A percentile compares a stretch with the other conserved stretches of the same genome.
These are phyloP conservation scores for Galeopsis tetrahit DNA, from an alignment of 257 asterid species.

Conservation along the genomic window DNA sequence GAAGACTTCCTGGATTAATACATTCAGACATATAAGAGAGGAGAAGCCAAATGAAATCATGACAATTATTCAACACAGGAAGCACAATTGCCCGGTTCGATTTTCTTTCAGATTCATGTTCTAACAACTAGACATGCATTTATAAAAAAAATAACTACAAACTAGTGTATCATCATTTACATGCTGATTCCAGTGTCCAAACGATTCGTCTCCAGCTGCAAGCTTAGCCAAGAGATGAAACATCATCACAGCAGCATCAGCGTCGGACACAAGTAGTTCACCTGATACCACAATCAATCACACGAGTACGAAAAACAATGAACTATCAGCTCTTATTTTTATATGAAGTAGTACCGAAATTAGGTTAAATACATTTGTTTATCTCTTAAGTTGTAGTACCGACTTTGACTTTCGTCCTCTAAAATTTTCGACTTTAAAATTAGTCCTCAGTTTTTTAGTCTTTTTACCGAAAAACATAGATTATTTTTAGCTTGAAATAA, in stretches of 20 bases:
- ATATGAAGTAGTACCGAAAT: not conserved
- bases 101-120: constrained; percentile 9
- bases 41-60: not conserved
- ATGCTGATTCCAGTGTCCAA: constrained; percentile 26
- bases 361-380: no score
- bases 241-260: constrained; percentile 8
- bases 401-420: no score
- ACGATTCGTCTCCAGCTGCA: constrained; percentile 13
- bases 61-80: constrained; percentile 29
- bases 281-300: constrained; percentile 33
- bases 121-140: constrained; percentile 20
- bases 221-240: not conserved
- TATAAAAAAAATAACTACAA: constrained; percentile 28
- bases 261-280: not conserved
- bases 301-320: not conserved
- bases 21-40: not conserved
- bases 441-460: no score
- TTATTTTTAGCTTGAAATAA: no score
- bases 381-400: no score
- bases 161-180: constrained; percentile 36
- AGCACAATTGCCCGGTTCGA: constrained; percentile 16
- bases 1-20: not conserved
- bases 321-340: not conserved
- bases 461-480: no score
- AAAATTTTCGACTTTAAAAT: no score